A percentile compares a stretch with the other conserved stretches of the same genome.
phyloP scores from a whole-genome alignment of 345 rosid species.

The Hirschfeldia incana region DNA sequence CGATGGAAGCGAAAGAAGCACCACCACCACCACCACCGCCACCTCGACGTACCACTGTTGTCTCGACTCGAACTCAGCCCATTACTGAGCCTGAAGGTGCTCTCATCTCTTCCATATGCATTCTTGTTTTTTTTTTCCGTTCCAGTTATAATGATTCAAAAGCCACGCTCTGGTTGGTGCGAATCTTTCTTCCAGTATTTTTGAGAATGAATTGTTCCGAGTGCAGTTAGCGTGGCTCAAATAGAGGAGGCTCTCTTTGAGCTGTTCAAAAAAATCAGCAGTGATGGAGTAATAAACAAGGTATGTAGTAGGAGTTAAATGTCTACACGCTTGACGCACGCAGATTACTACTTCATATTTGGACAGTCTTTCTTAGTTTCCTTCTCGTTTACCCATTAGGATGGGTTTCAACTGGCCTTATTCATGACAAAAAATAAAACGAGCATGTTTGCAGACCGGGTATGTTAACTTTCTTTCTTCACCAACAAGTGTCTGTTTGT shows the following conservation, averaged over 20 bases:
- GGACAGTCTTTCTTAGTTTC: background rate
- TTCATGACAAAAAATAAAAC: slow-evolving; percentile 70
- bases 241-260: slow-evolving; percentile 92
- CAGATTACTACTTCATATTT: slow-evolving; percentile 3
- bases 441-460: slow-evolving; percentile 74
- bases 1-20: background rate
- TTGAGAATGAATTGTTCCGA: slow-evolving; percentile 4
- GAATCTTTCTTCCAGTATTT: background rate
- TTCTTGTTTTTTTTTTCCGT: background rate
- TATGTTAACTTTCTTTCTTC: slow-evolving; percentile 6
- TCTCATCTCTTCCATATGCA: slow-evolving; percentile 2
- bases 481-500: background rate
- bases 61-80: background rate
- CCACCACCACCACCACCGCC: background rate
- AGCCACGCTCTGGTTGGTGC: slow-evolving; percentile 15
- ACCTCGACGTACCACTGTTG: background rate
- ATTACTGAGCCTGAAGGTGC: slow-evolving; percentile 33
- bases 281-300: slow-evolving; percentile 94
- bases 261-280: slow-evolving; percentile 93
- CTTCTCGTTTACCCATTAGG: slow-evolving; percentile 37
- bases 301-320: slow-evolving; percentile 31
- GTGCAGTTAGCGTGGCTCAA: slow-evolving; percentile 88
- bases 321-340: background rate
- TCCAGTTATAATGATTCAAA: slow-evolving; percentile 10
- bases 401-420: slow-evolving; percentile 69